Evolutionary conservation across 495 filamentous ascomycete species (phyloP).

Genomic region (Penicillium macrosclerotiorum): DNA sequence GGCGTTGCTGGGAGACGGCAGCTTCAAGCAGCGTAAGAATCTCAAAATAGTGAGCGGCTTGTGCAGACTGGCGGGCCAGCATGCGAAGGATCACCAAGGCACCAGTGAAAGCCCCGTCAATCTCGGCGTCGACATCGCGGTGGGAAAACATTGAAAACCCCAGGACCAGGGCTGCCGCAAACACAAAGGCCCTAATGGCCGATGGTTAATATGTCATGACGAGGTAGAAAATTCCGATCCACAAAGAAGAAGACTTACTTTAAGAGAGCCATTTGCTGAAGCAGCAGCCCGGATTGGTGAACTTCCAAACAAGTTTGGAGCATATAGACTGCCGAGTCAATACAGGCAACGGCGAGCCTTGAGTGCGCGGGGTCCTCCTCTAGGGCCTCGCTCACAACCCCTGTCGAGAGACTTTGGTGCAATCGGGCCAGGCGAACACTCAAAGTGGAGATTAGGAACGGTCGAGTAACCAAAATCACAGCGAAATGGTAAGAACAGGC

Average conservation of each 20-base stretch:
- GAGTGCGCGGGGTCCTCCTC: constrained; percentile 36
- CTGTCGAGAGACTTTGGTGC: constrained; percentile 23
- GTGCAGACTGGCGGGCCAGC: constrained; percentile 34
- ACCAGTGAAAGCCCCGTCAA: constrained; percentile 32
- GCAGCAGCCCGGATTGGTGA: constrained; percentile 28
- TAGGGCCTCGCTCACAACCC: not conserved
- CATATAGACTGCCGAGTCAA: constrained; percentile 43
- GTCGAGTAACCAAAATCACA: constrained; percentile 40
- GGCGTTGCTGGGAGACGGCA: constrained; percentile 34
- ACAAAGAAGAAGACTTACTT: constrained; percentile 19
- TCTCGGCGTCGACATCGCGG: constrained; percentile 28
- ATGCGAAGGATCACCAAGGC: constrained; percentile 32
- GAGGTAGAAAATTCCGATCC: not conserved
- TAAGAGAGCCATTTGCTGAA: constrained; percentile 39
- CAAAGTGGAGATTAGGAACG: constrained; percentile 38
- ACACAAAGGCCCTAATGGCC: constrained; percentile 35
- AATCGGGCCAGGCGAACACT: constrained; percentile 36
- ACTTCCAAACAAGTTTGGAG: constrained; percentile 40
- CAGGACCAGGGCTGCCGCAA: constrained; percentile 41
- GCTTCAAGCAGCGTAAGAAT: constrained; percentile 33
- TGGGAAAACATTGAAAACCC: constrained; percentile 45
- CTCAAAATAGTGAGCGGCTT: constrained; percentile 40
- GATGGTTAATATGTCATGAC: constrained; percentile 15
- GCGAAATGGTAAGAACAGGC: constrained; percentile 46
- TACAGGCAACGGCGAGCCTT: constrained; percentile 32